phyloP scores from a whole-genome alignment of 768 basidiomycete genomes.

The Lactarius deliciosus region DNA sequence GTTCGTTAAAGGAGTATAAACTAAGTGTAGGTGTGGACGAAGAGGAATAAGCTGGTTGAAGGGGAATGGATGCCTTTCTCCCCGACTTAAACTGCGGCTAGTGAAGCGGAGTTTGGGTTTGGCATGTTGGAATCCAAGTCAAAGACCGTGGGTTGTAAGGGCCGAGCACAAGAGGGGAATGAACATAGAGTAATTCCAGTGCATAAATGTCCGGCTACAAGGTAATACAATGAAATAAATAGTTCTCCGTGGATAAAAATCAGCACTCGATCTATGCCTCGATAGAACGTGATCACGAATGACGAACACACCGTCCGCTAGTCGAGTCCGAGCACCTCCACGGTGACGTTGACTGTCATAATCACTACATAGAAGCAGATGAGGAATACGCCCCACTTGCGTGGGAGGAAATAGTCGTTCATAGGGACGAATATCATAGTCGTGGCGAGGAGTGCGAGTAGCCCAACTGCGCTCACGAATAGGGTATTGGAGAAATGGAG shows the following conservation, averaged over 20 bases:
- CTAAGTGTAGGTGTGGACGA: constrained; percentile 12
- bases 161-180: neutral
- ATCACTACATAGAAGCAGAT: constrained; percentile 70
- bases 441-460: constrained; percentile 69
- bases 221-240: constrained; percentile 13
- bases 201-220: constrained; percentile 13
- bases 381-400: constrained; percentile 80
- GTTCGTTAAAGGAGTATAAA: constrained; percentile 16
- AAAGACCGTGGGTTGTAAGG: neutral
- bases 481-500: constrained; percentile 82
- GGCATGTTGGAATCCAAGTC: constrained; percentile 21
- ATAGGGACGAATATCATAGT: constrained; percentile 84
- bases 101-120: constrained; percentile 30
- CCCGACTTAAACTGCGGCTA: constrained; percentile 16
- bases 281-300: neutral
- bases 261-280: neutral
- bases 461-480: constrained; percentile 76
- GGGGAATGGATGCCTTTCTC: constrained; percentile 12
- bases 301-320: constrained; percentile 15
- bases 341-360: constrained; percentile 76
- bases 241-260: constrained; percentile 5
- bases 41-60: constrained; percentile 12
- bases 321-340: constrained; percentile 53
- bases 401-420: constrained; percentile 77
- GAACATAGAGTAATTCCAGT: neutral